phyloP scores from a whole-genome alignment of 2,329 filamentous ascomycete species.

The Diaporthe velutina region DNA sequence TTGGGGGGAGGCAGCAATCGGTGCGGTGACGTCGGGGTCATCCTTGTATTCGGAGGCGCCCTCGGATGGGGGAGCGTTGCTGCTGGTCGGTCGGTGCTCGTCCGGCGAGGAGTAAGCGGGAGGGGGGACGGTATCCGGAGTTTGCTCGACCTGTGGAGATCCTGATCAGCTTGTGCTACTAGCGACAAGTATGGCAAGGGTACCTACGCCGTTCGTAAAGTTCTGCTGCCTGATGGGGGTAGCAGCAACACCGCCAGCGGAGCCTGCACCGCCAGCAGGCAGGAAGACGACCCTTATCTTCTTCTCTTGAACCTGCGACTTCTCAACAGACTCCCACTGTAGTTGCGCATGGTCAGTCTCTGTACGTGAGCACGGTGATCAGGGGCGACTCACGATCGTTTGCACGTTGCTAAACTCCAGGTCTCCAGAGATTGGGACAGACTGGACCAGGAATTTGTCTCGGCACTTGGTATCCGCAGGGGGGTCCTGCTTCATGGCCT shows the following conservation, averaged over 20 bases:
- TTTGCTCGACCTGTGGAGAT: conserved; percentile 46
- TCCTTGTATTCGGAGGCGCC: conserved; percentile 41
- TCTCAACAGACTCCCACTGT: conserved; percentile 85
- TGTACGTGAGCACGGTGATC: background rate
- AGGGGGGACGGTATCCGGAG: conserved; percentile 47
- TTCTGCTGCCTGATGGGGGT: conserved; percentile 47
- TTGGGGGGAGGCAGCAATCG: conserved; percentile 41
- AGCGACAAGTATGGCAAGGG: background rate
- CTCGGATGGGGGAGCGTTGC: conserved; percentile 40
- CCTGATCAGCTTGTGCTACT: conserved; percentile 17
- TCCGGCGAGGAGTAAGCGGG: conserved; percentile 50
- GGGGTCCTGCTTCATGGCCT: conserved; percentile 98
- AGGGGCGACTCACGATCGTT: conserved; percentile 77
- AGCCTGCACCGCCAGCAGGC: conserved; percentile 68
- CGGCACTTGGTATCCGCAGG: conserved; percentile 88
- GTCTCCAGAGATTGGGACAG: conserved; percentile 84
- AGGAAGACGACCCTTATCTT: conserved; percentile 96
- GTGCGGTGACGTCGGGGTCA: conserved; percentile 40
- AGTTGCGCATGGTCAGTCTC: conserved; percentile 45
- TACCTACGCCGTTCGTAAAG: conserved; percentile 48
- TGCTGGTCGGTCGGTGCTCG: conserved; percentile 43
- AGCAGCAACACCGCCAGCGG: conserved; percentile 40
- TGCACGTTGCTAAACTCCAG: conserved; percentile 86
- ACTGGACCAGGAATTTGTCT: conserved; percentile 98
- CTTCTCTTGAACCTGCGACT: conserved; percentile 85